phyloP scores from a whole-genome alignment of 176 grass and related monocot genomes.

The Chloris gayana region DNA sequence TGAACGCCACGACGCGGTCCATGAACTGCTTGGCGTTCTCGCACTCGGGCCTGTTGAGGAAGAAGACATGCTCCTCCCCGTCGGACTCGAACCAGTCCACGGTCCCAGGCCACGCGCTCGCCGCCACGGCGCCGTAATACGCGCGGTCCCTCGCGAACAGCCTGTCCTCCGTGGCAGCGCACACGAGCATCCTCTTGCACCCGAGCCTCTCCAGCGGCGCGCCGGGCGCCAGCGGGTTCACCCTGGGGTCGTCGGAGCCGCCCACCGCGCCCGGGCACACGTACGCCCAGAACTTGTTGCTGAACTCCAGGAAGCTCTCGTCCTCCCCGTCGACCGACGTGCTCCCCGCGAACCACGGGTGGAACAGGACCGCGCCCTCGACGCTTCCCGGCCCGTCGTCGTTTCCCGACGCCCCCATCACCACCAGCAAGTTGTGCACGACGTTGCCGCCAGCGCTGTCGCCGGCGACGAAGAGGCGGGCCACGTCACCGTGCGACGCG shows the following conservation, averaged over 20 bases:
- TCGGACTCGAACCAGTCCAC: conserved; percentile 42
- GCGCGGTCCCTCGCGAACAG: conserved; percentile 37
- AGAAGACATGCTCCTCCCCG: conserved; percentile 52
- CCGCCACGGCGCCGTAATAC: conserved; percentile 50
- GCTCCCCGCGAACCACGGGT: conserved; percentile 21
- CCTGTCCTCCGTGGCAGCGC: conserved; percentile 25
- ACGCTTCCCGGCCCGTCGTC: not conserved
- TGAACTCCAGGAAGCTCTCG: too few relatives aligned
- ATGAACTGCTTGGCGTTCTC: conserved; percentile 47
- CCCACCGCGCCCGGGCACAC: conserved; percentile 32
- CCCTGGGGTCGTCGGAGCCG: conserved; percentile 55
- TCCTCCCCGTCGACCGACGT: too few relatives aligned
- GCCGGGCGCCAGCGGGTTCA: conserved; percentile 46
- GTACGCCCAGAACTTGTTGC: conserved; percentile 23
- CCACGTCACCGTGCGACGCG: not conserved
- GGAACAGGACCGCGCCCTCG: not conserved
- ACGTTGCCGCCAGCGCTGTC: not conserved
- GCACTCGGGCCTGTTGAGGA: conserved; percentile 39
- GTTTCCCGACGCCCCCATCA: not conserved
- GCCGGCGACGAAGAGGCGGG: not conserved
- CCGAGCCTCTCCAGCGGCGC: conserved; percentile 45
- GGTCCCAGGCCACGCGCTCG: conserved; percentile 53
- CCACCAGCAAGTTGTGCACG: not conserved
- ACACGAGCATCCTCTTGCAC: conserved; percentile 56
- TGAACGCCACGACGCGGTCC: conserved; percentile 42